Percentiles rank a stretch among this genome's conserved stretches.
phyloP scores from a whole-genome alignment of 108 stramenopile genomes.

The Cyclotella sp. region DNA sequence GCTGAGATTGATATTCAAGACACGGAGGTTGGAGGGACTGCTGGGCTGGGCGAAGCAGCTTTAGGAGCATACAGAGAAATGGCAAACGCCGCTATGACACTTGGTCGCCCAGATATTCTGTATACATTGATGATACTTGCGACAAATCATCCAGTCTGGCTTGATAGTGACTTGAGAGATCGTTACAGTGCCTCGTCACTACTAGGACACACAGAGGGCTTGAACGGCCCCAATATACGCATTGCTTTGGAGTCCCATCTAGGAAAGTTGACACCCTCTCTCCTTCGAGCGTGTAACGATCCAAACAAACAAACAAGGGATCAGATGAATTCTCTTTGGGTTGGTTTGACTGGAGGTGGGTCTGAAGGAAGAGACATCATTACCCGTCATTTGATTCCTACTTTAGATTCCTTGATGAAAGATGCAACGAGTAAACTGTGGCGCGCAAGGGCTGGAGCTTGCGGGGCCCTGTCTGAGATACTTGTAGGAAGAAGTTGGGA shows the following conservation, averaged over 20 bases:
- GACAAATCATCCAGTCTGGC: constrained; percentile 80
- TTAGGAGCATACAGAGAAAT: constrained; percentile 87
- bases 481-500: constrained; percentile 85
- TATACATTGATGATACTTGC: constrained; percentile 81
- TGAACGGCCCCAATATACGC: constrained; percentile 61
- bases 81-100: constrained; percentile 71
- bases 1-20: constrained; percentile 18
- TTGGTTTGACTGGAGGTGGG: constrained; percentile 84
- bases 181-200: constrained; percentile 68
- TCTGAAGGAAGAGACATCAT: constrained; percentile 64
- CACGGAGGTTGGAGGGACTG: constrained; percentile 76
- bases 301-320: constrained; percentile 86
- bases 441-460: constrained; percentile 72
- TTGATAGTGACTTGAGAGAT: constrained; percentile 45
- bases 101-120: constrained; percentile 74
- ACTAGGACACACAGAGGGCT: constrained; percentile 60
- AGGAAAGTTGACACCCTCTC: constrained; percentile 75
- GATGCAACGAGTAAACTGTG: constrained; percentile 82
- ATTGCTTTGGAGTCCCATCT: constrained; percentile 72
- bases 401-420: constrained; percentile 74
- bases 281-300: constrained; percentile 82
- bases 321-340: constrained; percentile 83
- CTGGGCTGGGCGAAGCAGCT: constrained; percentile 82
- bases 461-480: constrained; percentile 79
- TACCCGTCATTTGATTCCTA: constrained; percentile 60